phyloP scores from a whole-genome alignment of 2,329 filamentous ascomycete species.

The Fusarium paranaense region DNA sequence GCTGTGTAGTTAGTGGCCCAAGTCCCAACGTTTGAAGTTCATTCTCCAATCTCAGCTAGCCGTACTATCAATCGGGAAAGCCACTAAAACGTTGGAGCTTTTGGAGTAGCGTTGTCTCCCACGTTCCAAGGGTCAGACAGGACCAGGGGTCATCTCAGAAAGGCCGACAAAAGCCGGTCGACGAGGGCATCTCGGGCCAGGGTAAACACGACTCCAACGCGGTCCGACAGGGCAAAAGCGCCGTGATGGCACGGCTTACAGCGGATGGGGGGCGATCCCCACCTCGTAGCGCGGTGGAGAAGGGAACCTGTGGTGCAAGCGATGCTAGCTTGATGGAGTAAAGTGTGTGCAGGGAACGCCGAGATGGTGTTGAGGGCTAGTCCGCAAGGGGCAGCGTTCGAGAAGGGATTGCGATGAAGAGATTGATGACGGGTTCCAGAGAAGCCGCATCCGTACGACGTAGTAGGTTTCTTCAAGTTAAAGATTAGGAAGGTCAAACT shows the following conservation, averaged over 20 bases:
- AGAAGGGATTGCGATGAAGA: conserved; percentile 11
- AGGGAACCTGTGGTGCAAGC: not conserved
- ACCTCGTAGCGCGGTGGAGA: conserved; percentile 9
- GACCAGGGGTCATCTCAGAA: not conserved
- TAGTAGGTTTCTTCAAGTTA: not conserved
- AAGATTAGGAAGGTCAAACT: not conserved
- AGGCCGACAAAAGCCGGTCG: conserved; percentile 4
- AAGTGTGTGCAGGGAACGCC: not conserved
- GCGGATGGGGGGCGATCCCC: conserved; percentile 16
- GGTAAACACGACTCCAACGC: not conserved
- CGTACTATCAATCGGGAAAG: not conserved
- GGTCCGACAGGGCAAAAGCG: not conserved
- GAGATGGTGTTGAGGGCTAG: not conserved
- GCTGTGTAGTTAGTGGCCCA: not conserved
- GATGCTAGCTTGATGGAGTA: not conserved
- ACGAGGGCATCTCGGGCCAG: not conserved
- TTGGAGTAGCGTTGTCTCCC: not conserved
- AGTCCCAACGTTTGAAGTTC: not conserved
- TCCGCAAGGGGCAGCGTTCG: conserved; percentile 21
- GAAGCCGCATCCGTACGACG: not conserved
- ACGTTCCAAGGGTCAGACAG: not conserved
- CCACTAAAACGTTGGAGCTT: conserved; percentile 2
- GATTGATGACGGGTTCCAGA: not conserved
- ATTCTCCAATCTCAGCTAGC: not conserved
- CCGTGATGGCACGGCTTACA: conserved; percentile 13